Evolutionary conservation across 352 stramenopile genomes (phyloP).

Genomic region (Phytopythium mirpurense): DNA sequence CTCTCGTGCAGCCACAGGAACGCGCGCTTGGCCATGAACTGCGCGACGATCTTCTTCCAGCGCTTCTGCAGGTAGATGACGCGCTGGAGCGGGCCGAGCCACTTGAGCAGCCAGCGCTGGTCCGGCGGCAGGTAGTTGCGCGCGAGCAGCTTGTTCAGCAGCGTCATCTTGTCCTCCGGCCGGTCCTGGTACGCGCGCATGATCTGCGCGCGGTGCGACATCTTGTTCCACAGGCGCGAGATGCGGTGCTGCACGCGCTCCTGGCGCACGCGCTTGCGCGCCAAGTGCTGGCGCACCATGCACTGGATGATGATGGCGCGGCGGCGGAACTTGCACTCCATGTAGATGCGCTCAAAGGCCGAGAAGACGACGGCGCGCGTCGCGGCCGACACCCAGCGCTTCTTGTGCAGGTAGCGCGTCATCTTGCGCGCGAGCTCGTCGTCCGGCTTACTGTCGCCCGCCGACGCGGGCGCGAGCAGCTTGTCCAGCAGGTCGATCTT

Average conservation of each 20-base stretch:
- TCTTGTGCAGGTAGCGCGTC: constrained; percentile 65
- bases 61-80: constrained; percentile 85
- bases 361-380: constrained; percentile 74
- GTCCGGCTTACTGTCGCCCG: constrained; percentile 18
- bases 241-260: constrained; percentile 57
- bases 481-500: constrained; percentile 84
- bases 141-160: constrained; percentile 70
- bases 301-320: constrained; percentile 78
- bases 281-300: constrained; percentile 66
- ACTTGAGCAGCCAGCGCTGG: constrained; percentile 83
- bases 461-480: constrained; percentile 53
- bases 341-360: constrained; percentile 63
- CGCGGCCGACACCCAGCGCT: constrained; percentile 67
- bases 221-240: constrained; percentile 53
- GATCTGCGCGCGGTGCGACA: constrained; percentile 60
- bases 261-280: constrained; percentile 61
- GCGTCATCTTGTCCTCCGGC: constrained; percentile 80
- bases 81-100: constrained; percentile 71
- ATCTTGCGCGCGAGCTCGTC: constrained; percentile 28
- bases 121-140: constrained; percentile 52
- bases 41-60: constrained; percentile 73
- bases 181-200: constrained; percentile 73
- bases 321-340: constrained; percentile 60
- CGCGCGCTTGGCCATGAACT: constrained; percentile 69
- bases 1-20: constrained; percentile 77